phyloP scores from a whole-genome alignment of 2,329 filamentous ascomycete genomes.

The Piedraia hortae region DNA sequence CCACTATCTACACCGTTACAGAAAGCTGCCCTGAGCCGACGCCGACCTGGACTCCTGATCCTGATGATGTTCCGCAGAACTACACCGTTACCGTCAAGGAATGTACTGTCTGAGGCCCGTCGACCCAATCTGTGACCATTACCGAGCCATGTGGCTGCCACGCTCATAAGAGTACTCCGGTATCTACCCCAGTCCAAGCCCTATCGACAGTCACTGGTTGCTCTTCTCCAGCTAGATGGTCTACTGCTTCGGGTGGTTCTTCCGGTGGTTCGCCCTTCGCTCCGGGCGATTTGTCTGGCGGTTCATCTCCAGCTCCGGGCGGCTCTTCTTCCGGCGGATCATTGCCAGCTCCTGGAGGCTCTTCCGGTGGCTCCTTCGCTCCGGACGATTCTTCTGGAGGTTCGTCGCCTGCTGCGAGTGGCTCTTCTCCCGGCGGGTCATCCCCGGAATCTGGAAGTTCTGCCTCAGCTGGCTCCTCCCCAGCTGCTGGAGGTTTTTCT shows the following conservation, averaged over 20 bases:
- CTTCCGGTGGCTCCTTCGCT: no score
- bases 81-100: constrained; percentile 12
- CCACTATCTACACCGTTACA: constrained; percentile 13
- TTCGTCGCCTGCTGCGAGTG: neutral
- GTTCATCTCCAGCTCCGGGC: constrained; percentile 13
- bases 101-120: constrained; percentile 11
- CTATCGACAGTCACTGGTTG: neutral
- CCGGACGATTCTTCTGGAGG: neutral
- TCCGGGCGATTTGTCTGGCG: constrained; percentile 5
- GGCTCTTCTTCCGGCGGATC: constrained; percentile 17
- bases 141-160: constrained; percentile 13
- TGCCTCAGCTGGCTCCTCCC: neutral
- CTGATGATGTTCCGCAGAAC: constrained; percentile 11
- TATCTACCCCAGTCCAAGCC: constrained; percentile 2
- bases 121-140: constrained; percentile 10
- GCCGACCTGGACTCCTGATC: constrained; percentile 12
- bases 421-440: no score
- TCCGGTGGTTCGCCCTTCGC: constrained; percentile 4
- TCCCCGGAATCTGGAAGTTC: neutral
- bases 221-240: neutral
- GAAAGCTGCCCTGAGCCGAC: constrained; percentile 12
- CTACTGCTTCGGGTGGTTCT: constrained; percentile 1
- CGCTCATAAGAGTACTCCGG: constrained; percentile 7
- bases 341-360: constrained; percentile 6
- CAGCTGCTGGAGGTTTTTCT: neutral